These are phyloP conservation scores for Hibiscus tridactylites DNA, from an alignment of 345 rosid genomes.

Conservation along the genomic window DNA sequence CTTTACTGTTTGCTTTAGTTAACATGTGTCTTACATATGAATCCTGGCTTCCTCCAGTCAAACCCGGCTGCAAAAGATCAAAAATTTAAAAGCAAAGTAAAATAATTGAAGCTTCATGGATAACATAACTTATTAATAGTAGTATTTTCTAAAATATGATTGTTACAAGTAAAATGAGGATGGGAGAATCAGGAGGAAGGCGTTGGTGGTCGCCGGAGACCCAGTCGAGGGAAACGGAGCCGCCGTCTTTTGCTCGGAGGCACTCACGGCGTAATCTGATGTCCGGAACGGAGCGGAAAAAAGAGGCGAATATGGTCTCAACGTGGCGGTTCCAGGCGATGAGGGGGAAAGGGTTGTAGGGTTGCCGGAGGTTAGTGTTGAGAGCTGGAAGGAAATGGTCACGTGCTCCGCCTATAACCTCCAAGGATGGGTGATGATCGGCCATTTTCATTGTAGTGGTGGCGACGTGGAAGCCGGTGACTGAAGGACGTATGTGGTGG, in stretches of 20 bases:
- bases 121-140: not conserved
- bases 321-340: constrained; percentile 46
- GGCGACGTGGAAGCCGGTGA: constrained; percentile 19
- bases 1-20: constrained; percentile 53
- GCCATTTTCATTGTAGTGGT: constrained; percentile 19
- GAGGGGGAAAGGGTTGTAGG: constrained; percentile 37
- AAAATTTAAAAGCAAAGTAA: not conserved
- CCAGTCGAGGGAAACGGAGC: constrained; percentile 59
- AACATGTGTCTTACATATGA: constrained; percentile 49
- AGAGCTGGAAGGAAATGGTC: constrained; percentile 38
- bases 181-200: constrained; percentile 48
- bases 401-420: constrained; percentile 44
- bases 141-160: not conserved
- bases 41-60: constrained; percentile 85
- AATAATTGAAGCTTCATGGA: not conserved
- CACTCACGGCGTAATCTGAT: constrained; percentile 45
- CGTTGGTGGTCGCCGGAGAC: constrained; percentile 41
- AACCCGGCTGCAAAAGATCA: constrained; percentile 58
- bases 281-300: constrained; percentile 35
- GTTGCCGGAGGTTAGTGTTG: constrained; percentile 24
- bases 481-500: constrained; percentile 4
- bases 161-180: constrained; percentile 70
- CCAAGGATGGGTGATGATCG: constrained; percentile 38
- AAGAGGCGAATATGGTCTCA: constrained; percentile 60
- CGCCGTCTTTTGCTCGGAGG: constrained; percentile 43